Percentiles rank a stretch among this genome's conserved stretches.
Conservation (phyloP, 2,329 filamentous ascomycete genomes). For the Orbilia oligospora region DNA sequence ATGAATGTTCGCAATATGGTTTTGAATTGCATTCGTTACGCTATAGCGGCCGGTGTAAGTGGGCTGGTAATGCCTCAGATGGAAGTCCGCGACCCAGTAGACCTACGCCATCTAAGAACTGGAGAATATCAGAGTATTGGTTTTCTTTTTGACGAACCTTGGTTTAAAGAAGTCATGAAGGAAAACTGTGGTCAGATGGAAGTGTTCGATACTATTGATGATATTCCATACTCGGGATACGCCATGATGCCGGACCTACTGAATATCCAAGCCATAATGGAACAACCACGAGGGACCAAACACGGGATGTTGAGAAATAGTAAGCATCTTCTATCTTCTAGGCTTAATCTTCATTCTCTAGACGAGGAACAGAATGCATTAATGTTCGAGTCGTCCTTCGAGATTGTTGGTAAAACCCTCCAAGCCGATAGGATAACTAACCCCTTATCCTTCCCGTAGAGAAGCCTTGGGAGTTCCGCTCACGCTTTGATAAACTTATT, state of each 20-base stretch:
- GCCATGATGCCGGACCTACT: conserved; percentile 67
- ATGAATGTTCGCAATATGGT: conserved; percentile 72
- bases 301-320: conserved; percentile 25
- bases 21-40: conserved; percentile 71
- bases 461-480: conserved; percentile 26
- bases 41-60: conserved; percentile 70
- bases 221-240: conserved; percentile 67
- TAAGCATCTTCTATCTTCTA: neutral
- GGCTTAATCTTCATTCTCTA: neutral
- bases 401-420: neutral
- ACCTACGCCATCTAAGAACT: conserved; percentile 69
- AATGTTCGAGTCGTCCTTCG: neutral
- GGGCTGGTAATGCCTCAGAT: conserved; percentile 70
- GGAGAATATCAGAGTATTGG: conserved; percentile 67
- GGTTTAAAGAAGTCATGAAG: conserved; percentile 67
- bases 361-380: too few relatives aligned
- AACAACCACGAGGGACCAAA: conserved; percentile 56
- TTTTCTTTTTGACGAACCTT: conserved; percentile 70
- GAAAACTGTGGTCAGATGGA: conserved; percentile 69
- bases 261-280: conserved; percentile 68
- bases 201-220: conserved; percentile 67
- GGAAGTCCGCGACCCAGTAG: conserved; percentile 68
- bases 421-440: neutral
- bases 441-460: neutral
- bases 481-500: conserved; percentile 13